phyloP scores from a whole-genome alignment of 2,329 filamentous ascomycete genomes.

The Chaetomium olivaceum region DNA sequence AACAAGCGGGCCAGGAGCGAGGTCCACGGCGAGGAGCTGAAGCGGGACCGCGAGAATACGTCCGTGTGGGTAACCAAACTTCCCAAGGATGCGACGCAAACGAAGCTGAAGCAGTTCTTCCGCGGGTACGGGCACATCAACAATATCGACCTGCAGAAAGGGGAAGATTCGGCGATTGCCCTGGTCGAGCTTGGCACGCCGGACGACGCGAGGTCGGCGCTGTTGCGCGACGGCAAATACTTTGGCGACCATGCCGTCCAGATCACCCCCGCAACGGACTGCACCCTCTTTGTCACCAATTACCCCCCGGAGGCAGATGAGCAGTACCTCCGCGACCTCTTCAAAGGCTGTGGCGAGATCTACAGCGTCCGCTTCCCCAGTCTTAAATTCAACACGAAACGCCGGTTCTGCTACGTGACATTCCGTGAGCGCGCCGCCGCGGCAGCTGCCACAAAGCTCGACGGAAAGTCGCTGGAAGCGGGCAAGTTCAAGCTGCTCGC shows the following conservation, averaged over 20 bases:
- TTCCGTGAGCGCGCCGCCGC: constrained; percentile 72
- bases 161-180: constrained; percentile 63
- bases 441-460: constrained; percentile 68
- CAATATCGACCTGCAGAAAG: constrained; percentile 67
- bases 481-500: constrained; percentile 68
- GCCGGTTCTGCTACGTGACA: constrained; percentile 95
- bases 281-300: constrained; percentile 88
- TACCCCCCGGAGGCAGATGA: constrained; percentile 79
- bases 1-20: constrained; percentile 68
- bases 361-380: constrained; percentile 87
- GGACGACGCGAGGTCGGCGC: constrained; percentile 78
- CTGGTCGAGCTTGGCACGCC: constrained; percentile 81
- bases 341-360: constrained; percentile 76
- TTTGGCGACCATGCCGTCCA: constrained; percentile 72
- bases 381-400: constrained; percentile 81
- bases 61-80: constrained; percentile 80
- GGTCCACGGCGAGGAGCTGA: constrained; percentile 46
- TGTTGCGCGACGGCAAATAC: constrained; percentile 78
- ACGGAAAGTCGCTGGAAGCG: constrained; percentile 70
- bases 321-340: constrained; percentile 65
- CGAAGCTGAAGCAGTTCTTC: constrained; percentile 84
- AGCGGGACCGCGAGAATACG: constrained; percentile 87
- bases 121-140: constrained; percentile 85
- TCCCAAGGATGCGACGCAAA: constrained; percentile 67
- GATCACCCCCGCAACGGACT: constrained; percentile 72